These are phyloP conservation scores for Claviceps maximensis DNA, from an alignment of 2,329 filamentous ascomycete genomes.

Conservation along the genomic window DNA sequence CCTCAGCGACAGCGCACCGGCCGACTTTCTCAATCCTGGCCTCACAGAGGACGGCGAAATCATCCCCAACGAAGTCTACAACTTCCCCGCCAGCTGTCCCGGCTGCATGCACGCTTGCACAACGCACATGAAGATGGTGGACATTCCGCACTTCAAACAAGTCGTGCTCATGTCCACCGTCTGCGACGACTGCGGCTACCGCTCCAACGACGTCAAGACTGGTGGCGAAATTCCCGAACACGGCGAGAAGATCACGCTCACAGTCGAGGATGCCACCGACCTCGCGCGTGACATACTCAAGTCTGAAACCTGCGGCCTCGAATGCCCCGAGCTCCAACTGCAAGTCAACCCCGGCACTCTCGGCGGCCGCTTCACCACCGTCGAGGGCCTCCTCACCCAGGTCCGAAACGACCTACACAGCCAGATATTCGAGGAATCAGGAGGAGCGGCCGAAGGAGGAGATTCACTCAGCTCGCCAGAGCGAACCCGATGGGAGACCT, in stretches of 20 bases:
- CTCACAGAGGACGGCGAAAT: slow-evolving; percentile 58
- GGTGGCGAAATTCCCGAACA: slow-evolving; percentile 81
- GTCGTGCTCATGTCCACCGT: slow-evolving; percentile 92
- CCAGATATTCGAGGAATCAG: slow-evolving; percentile 63
- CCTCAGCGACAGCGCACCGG: slow-evolving; percentile 48
- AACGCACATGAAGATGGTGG: slow-evolving; percentile 98
- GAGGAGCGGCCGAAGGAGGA: slow-evolving; percentile 63
- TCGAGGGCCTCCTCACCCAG: slow-evolving; percentile 86
- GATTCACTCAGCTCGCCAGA: slow-evolving; percentile 61
- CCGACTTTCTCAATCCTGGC: slow-evolving; percentile 37
- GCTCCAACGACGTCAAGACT: slow-evolving; percentile 94
- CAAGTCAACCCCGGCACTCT: slow-evolving; percentile 87
- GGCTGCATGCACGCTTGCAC: slow-evolving; percentile 76
- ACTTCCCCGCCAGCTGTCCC: slow-evolving; percentile 82
- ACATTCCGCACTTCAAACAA: slow-evolving; percentile 96
- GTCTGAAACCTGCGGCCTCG: slow-evolving; percentile 78
- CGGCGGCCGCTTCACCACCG: slow-evolving; percentile 90
- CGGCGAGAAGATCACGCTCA: slow-evolving; percentile 70
- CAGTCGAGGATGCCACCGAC: slow-evolving; percentile 56
- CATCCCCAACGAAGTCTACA: slow-evolving; percentile 82
- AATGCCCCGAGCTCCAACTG: slow-evolving; percentile 76
- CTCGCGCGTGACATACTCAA: slow-evolving; percentile 90
- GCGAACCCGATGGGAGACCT: slow-evolving; percentile 61
- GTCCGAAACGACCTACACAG: slow-evolving; percentile 78
- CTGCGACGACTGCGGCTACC: slow-evolving; percentile 85